These are phyloP conservation scores for Solanum megistacrolobum DNA, from an alignment of 257 asterid genomes.

Conservation along the genomic window DNA sequence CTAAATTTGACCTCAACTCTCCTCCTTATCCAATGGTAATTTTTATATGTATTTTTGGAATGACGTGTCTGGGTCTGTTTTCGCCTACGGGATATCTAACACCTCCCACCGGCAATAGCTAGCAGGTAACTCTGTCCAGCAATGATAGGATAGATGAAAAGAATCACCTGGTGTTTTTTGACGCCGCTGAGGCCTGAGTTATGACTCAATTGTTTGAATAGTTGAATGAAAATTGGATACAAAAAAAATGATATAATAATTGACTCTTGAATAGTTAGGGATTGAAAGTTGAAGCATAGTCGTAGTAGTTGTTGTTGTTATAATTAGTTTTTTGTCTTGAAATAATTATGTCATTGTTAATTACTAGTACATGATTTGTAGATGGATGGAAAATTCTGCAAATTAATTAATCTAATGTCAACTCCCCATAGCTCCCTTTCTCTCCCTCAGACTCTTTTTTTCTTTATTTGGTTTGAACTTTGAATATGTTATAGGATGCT, in stretches of 20 bases:
- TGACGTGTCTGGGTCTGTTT: too few relatives aligned
- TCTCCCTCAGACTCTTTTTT: background rate
- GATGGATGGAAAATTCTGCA: background rate
- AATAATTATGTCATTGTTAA: background rate
- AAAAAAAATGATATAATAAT: too few relatives aligned
- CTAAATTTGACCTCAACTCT: constrained; percentile 58
- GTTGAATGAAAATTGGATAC: background rate
- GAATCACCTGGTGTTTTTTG: too few relatives aligned
- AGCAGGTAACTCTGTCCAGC: background rate
- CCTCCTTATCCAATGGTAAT: constrained; percentile 75
- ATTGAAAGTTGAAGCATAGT: background rate
- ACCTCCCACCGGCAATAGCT: too few relatives aligned
- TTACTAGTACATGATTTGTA: background rate
- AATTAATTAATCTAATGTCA: background rate
- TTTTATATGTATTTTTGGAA: background rate
- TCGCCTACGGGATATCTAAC: accelerated
- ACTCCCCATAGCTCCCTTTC: background rate
- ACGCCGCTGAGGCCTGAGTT: too few relatives aligned
- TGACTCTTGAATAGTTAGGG: background rate
- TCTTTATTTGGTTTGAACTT: background rate
- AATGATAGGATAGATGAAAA: accelerated
- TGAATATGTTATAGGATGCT: constrained; percentile 45
- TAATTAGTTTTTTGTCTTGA: background rate
- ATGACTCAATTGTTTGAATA: background rate
- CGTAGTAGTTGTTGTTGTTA: background rate